Evolutionary conservation across 345 rosid species (phyloP).

Genomic region (Kandelia obovata): DNA sequence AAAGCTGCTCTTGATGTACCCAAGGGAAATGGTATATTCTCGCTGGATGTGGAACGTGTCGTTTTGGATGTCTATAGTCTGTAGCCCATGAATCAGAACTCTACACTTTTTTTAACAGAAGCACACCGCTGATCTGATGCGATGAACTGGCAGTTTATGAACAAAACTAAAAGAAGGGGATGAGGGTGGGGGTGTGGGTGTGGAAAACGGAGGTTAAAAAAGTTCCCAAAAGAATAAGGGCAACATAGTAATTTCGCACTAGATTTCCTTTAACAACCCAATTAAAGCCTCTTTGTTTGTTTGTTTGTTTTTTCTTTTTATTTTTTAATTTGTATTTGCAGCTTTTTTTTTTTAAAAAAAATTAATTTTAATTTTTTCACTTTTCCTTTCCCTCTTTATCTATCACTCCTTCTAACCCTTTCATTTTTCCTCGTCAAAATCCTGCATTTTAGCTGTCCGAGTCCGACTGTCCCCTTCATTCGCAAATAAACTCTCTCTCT

Average conservation of each 20-base stretch:
- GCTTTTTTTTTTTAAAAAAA: not conserved
- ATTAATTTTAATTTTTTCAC: not conserved
- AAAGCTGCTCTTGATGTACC: too few species aligned
- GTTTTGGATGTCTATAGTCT: too few species aligned
- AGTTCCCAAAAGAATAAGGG: slow-evolving; percentile 28
- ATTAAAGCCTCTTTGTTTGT: slow-evolving; percentile 21
- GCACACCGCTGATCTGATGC: too few species aligned
- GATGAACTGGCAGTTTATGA: too few species aligned
- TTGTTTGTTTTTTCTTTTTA: not conserved
- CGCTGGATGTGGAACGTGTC: too few species aligned
- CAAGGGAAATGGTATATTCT: too few species aligned
- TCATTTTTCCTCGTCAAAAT: slow-evolving; percentile 38
- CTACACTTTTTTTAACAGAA: too few species aligned
- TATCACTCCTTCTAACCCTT: not conserved
- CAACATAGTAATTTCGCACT: slow-evolving; percentile 24
- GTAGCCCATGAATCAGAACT: too few species aligned
- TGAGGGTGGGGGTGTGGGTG: too few species aligned
- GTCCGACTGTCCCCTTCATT: slow-evolving; percentile 50
- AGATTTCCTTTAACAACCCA: slow-evolving; percentile 23
- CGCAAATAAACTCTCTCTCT: slow-evolving; percentile 42
- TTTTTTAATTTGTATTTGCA: not conserved
- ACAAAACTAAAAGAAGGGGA: too few species aligned
- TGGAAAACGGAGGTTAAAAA: not conserved
- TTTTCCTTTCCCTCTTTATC: not conserved
- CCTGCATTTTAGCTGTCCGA: slow-evolving; percentile 37